Evolutionary conservation across 2,329 filamentous ascomycete genomes (phyloP).

Genomic region (Colletotrichum salicis): DNA sequence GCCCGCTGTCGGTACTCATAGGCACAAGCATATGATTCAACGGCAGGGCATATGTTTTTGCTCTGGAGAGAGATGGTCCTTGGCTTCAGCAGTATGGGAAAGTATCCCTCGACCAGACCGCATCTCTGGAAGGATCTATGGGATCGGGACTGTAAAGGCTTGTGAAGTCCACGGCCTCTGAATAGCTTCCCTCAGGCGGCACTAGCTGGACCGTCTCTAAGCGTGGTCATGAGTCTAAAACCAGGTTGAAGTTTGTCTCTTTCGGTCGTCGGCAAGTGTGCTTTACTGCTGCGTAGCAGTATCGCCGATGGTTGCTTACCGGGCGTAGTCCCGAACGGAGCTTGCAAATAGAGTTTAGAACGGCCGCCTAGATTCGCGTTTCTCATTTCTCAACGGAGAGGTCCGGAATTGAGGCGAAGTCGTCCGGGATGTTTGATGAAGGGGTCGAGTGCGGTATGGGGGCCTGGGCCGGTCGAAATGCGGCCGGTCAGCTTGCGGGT

Average conservation of each 20-base stretch:
- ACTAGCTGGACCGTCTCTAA: background rate
- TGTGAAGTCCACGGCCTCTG: background rate
- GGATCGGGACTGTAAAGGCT: background rate
- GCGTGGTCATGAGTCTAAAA: background rate
- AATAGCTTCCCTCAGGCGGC: background rate
- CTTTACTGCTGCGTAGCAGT: background rate
- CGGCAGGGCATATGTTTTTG: background rate
- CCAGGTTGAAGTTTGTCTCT: background rate
- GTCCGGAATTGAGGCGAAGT: conserved; percentile 22
- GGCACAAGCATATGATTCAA: background rate
- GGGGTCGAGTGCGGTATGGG: conserved; percentile 12
- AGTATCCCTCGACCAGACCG: background rate
- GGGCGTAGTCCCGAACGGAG: conserved; percentile 10
- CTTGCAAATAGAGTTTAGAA: conserved; percentile 17
- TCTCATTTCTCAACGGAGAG: conserved; percentile 16
- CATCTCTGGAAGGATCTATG: background rate
- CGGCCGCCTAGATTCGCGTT: background rate
- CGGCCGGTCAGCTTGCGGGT: conserved; percentile 16
- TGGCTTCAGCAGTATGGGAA: background rate
- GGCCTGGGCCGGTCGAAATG: conserved; percentile 28
- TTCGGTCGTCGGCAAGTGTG: background rate
- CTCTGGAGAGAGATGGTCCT: background rate
- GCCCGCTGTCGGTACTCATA: background rate
- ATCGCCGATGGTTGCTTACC: conserved; percentile 2
- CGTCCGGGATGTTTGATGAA: conserved; percentile 27